A percentile compares a stretch with the other conserved stretches of the same genome.
These are phyloP conservation scores for Eragrostis tef DNA, from an alignment of 202 grass and related monocot genomes.

Conservation along the genomic window DNA sequence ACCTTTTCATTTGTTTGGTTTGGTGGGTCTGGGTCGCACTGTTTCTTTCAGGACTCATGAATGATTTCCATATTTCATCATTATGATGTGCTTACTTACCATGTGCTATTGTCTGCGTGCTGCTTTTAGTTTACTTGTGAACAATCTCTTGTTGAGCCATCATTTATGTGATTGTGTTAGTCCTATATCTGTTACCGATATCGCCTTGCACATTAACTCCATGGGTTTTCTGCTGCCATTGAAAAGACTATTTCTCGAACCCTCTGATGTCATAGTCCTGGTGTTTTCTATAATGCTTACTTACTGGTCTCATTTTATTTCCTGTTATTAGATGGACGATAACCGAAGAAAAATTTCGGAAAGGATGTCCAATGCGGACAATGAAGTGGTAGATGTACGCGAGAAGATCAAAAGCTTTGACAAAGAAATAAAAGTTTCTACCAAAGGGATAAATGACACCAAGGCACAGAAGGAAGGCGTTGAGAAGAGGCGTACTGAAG, in stretches of 20 bases:
- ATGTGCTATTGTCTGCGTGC: not conserved
- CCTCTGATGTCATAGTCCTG: conserved; percentile 36
- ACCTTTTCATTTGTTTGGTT: conserved; percentile 10
- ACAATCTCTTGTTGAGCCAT: not conserved
- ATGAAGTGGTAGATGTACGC: conserved; percentile 84
- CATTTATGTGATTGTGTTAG: conserved; percentile 11
- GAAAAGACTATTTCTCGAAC: conserved; percentile 15
- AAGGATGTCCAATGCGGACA: conserved; percentile 77
- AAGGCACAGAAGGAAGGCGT: conserved; percentile 76
- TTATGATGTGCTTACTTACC: not conserved
- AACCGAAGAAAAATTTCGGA: conserved; percentile 78
- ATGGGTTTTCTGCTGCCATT: not conserved
- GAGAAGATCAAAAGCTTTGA: conserved; percentile 79
- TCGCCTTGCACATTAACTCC: not conserved
- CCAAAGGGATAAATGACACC: conserved; percentile 81
- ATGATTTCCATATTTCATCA: not conserved
- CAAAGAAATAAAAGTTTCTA: conserved; percentile 80
- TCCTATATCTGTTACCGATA: not conserved
- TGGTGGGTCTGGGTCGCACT: not conserved
- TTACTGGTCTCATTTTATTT: conserved; percentile 33
- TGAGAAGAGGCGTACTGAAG: conserved; percentile 80
- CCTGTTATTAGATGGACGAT: conserved; percentile 87
- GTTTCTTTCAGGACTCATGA: not conserved
- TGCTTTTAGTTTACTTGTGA: conserved; percentile 3
- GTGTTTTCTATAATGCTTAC: conserved; percentile 33